Conservation (phyloP, 1,284 basidiomycete species). For the Acaromyces ingoldii region DNA sequence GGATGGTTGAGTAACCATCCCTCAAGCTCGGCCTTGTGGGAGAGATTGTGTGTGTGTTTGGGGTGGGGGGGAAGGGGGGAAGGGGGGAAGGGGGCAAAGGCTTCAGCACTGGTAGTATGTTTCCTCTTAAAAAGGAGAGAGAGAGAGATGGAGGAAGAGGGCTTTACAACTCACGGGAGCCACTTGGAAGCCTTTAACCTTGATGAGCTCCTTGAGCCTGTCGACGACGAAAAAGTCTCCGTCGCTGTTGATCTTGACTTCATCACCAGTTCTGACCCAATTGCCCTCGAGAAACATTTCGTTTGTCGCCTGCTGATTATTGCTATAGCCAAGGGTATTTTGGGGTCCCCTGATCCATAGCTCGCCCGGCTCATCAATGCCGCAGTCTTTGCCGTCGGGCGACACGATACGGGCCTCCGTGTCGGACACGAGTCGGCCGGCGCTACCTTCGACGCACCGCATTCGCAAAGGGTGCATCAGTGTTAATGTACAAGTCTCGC, state of each 20-base stretch:
- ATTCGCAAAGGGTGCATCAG: neutral
- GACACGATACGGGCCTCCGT: slow-evolving; percentile 36
- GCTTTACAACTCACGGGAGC: slow-evolving; percentile 13
- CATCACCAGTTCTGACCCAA: slow-evolving; percentile 43
- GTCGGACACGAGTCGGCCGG: slow-evolving; percentile 19
- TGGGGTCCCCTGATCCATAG: slow-evolving; percentile 54
- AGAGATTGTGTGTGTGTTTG: no score
- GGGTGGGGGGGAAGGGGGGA: neutral
- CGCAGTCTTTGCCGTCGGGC: slow-evolving; percentile 37
- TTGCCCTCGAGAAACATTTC: slow-evolving; percentile 35
- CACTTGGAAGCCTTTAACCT: slow-evolving; percentile 32
- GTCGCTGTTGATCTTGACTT: slow-evolving; percentile 18
- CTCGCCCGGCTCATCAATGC: slow-evolving; percentile 50
- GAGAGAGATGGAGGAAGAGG: no score
- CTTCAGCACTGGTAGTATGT: neutral
- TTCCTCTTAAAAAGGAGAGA: neutral
- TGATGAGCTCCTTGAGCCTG: slow-evolving; percentile 25
- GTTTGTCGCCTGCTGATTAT: slow-evolving; percentile 39
- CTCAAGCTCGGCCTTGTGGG: slow-evolving; percentile 58
- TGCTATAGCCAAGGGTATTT: slow-evolving; percentile 54
- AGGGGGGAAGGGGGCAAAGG: neutral
- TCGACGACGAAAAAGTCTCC: slow-evolving; percentile 38
- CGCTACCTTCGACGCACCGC: neutral
- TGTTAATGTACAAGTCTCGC: slow-evolving; percentile 21
- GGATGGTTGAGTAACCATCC: slow-evolving; percentile 68